These are phyloP conservation scores for Naematelia aurantialba DNA, from an alignment of 768 basidiomycete genomes.

Conservation along the genomic window DNA sequence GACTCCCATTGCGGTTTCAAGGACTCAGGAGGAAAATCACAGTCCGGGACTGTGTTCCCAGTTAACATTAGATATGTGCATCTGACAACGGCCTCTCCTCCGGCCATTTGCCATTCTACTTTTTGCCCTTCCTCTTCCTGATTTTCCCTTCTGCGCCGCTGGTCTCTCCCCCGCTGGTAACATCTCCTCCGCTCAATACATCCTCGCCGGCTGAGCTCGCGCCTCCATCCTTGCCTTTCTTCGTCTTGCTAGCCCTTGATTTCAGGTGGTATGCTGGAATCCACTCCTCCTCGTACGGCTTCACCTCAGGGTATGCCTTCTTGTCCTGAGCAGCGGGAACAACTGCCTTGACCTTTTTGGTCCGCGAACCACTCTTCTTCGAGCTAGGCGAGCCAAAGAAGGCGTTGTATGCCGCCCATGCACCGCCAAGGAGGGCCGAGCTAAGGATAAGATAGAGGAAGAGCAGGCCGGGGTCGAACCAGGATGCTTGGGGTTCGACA, in stretches of 20 bases:
- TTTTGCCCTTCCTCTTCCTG: slow-evolving; percentile 41
- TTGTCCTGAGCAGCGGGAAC: slow-evolving; percentile 31
- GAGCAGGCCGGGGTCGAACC: slow-evolving; percentile 50
- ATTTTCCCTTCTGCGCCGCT: slow-evolving; percentile 35
- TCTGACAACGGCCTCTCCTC: neutral
- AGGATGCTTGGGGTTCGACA: slow-evolving; percentile 45
- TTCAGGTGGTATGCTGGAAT: slow-evolving; percentile 50
- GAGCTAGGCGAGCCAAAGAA: slow-evolving; percentile 21
- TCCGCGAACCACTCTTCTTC: slow-evolving; percentile 11
- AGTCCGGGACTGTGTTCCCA: neutral
- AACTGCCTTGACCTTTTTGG: slow-evolving; percentile 25
- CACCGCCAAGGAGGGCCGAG: slow-evolving; percentile 33
- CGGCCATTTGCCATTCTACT: slow-evolving; percentile 15
- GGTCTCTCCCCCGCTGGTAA: slow-evolving; percentile 45
- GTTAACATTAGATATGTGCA: neutral
- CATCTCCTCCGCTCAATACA: slow-evolving; percentile 40
- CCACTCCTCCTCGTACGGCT: slow-evolving; percentile 52
- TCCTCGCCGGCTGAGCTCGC: slow-evolving; percentile 31
- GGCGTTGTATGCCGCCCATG: slow-evolving; percentile 42
- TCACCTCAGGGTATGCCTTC: slow-evolving; percentile 40
- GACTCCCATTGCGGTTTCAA: too few species aligned
- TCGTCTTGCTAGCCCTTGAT: slow-evolving; percentile 25
- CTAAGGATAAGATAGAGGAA: slow-evolving; percentile 50
- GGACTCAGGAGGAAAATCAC: neutral
- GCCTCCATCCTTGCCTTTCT: slow-evolving; percentile 21